Evolutionary conservation across 2,329 filamentous ascomycete species (phyloP).

Genomic region (Cytospora leucostoma): DNA sequence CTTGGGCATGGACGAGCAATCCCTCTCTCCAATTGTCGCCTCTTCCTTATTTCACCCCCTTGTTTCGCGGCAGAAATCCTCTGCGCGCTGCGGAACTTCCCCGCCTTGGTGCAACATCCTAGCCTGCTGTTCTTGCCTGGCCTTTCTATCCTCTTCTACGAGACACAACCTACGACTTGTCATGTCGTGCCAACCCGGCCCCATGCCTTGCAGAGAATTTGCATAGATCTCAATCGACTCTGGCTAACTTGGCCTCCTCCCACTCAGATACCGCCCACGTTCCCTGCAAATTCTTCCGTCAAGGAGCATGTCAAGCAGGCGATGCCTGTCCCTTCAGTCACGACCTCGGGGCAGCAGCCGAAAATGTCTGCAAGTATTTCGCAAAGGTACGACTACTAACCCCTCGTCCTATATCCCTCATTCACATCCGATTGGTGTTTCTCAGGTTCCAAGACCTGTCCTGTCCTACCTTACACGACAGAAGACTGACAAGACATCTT

Average conservation of each 20-base stretch:
- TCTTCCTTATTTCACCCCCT: neutral
- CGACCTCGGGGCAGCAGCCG: conserved; percentile 79
- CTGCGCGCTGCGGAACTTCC: conserved; percentile 11
- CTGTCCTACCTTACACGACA: conserved; percentile 7
- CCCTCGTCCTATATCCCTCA: neutral
- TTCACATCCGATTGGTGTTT: neutral
- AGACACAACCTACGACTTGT: neutral
- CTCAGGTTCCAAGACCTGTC: neutral
- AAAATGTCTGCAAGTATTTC: conserved; percentile 98
- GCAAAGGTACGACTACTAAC: conserved; percentile 69
- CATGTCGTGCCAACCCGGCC: neutral
- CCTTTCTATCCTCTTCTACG: neutral
- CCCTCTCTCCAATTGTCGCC: neutral
- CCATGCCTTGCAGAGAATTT: conserved; percentile 3
- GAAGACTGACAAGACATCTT: conserved; percentile 5
- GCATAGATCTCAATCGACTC: conserved; percentile 18
- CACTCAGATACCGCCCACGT: conserved; percentile 89
- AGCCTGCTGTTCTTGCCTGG: neutral
- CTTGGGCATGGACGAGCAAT: neutral
- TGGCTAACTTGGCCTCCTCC: conserved; percentile 5
- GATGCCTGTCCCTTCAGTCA: conserved; percentile 96
- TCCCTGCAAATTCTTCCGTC: conserved; percentile 98
- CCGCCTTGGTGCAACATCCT: conserved; percentile 6
- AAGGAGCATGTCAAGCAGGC: conserved; percentile 94
- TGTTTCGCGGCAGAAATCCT: neutral